Conservation (phyloP, 129 eudicot genomes). For the Flaveria ramosissima region DNA sequence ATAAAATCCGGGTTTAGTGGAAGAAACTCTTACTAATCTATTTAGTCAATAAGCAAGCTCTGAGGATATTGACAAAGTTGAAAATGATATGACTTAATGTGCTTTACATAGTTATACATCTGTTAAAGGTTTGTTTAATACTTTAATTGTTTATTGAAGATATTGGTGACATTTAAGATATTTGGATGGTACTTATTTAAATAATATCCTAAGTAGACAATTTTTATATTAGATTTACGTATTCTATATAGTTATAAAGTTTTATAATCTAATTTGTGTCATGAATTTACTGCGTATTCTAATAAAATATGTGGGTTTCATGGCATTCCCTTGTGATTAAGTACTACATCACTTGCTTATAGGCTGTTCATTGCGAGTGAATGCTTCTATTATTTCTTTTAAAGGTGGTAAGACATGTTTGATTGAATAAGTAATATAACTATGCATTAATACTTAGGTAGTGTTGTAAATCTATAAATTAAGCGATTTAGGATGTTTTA, state of each 20-base stretch:
- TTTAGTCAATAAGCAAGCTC: background rate
- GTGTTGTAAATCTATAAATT: background rate
- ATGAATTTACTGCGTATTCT: background rate
- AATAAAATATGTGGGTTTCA: background rate
- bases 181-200: background rate
- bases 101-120: background rate
- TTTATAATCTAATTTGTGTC: background rate
- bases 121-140: background rate
- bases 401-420: background rate
- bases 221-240: background rate
- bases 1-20: background rate
- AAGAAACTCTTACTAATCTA: background rate
- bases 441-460: background rate
- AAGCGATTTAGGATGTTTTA: background rate
- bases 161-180: background rate
- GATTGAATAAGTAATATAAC: background rate
- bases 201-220: background rate
- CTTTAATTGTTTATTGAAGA: background rate
- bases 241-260: background rate
- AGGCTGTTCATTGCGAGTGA: background rate
- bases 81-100: background rate
- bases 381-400: no score
- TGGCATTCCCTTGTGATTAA: slow-evolving; percentile 2
- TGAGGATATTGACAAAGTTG: background rate
- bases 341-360: background rate